Evolutionary conservation across 805 yeast genomes (phyloP).

Genomic region (Phaffomyces opuntiae): DNA sequence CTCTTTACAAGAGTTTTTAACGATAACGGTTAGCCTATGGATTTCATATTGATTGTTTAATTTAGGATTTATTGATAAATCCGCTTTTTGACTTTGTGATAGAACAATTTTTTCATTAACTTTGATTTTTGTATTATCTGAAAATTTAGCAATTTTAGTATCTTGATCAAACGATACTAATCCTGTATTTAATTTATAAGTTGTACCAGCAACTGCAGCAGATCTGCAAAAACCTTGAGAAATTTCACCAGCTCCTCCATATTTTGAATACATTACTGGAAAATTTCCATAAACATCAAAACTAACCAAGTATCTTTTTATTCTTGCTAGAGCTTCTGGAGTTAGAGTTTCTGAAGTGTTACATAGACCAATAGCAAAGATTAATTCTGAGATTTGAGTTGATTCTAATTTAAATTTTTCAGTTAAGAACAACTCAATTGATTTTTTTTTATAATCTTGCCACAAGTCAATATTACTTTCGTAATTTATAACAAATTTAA

Average conservation of each 20-base stretch:
- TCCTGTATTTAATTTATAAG: slow-evolving; percentile 73
- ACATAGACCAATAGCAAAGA: slow-evolving; percentile 80
- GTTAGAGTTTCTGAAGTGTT: slow-evolving; percentile 54
- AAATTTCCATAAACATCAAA: slow-evolving; percentile 91
- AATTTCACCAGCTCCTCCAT: slow-evolving; percentile 93
- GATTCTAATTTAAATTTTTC: slow-evolving; percentile 62
- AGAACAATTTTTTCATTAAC: slow-evolving; percentile 76
- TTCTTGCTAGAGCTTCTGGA: slow-evolving; percentile 69
- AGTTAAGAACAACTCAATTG: slow-evolving; percentile 53
- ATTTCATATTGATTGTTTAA: slow-evolving; percentile 46
- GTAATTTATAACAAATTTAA: slow-evolving; percentile 77
- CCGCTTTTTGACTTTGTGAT: slow-evolving; percentile 62
- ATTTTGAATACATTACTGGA: slow-evolving; percentile 87
- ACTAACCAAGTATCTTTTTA: slow-evolving; percentile 75
- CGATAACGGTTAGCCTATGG: slow-evolving; percentile 75
- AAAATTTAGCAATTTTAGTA: slow-evolving; percentile 59
- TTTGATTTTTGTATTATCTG: slow-evolving; percentile 68
- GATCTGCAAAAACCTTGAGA: slow-evolving; percentile 96
- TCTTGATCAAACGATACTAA: slow-evolving; percentile 59
- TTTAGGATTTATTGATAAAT: slow-evolving; percentile 30
- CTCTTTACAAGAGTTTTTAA: slow-evolving; percentile 79
- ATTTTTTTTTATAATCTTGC: slow-evolving; percentile 44
- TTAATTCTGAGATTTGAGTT: slow-evolving; percentile 76
- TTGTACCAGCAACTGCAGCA: slow-evolving; percentile 97
- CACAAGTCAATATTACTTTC: slow-evolving; percentile 52